Percentiles rank a stretch among this genome's conserved stretches.
Evolutionary conservation across 805 yeast species (phyloP).

Genomic region (Lipomyces sp.): DNA sequence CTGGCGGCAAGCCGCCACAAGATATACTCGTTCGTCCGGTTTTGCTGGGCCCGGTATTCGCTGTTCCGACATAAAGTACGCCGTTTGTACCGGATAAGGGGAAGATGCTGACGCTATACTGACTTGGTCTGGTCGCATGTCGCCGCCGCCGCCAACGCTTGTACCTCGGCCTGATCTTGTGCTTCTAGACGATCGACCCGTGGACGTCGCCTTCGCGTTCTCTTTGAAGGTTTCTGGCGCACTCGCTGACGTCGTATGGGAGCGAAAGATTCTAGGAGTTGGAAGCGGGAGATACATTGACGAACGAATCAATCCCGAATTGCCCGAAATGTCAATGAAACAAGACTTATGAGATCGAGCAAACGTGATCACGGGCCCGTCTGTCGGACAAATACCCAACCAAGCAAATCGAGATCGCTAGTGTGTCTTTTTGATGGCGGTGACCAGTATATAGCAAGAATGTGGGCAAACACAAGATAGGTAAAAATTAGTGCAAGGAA

Average conservation of each 20-base stretch:
- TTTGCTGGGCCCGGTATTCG: neutral
- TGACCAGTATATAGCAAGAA: neutral
- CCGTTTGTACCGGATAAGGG: neutral
- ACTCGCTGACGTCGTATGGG: conserved; percentile 1
- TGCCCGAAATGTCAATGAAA: neutral
- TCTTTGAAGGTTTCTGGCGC: conserved; percentile 1
- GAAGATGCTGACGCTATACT: conserved; percentile 4
- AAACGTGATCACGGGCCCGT: neutral
- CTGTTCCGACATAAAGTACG: neutral
- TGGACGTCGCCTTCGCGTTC: neutral
- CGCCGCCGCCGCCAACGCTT: neutral
- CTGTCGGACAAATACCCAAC: neutral
- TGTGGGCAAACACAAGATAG: neutral
- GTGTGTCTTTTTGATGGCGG: neutral
- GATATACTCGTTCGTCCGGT: conserved; percentile 13
- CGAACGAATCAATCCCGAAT: neutral
- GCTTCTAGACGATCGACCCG: neutral
- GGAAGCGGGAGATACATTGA: conserved; percentile 24
- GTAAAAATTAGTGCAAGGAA: neutral
- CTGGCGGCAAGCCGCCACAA: conserved; percentile 23
- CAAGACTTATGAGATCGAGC: neutral
- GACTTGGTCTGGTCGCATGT: conserved; percentile 9
- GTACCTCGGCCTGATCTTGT: neutral
- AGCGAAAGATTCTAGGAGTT: conserved; percentile 16
- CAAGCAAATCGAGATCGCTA: neutral